Conservation (phyloP, 768 basidiomycete genomes). For the Agrocybe praecox region DNA sequence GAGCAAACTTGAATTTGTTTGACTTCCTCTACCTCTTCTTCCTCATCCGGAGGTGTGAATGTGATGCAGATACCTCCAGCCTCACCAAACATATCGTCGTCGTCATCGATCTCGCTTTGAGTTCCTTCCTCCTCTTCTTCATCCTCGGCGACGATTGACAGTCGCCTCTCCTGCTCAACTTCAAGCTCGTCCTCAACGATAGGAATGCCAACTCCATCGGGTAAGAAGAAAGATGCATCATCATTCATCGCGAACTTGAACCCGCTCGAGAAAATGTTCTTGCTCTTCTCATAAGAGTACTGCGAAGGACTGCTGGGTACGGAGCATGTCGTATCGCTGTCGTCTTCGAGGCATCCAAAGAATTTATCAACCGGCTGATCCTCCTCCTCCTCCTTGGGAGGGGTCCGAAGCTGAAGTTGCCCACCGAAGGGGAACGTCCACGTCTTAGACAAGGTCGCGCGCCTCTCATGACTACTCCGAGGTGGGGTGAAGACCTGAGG, state of each 20-base stretch:
- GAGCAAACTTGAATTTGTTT: slow-evolving; percentile 28
- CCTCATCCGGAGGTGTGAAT: slow-evolving; percentile 63
- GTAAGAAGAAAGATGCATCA: slow-evolving; percentile 50
- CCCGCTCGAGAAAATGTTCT: slow-evolving; percentile 58
- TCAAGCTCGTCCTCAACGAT: slow-evolving; percentile 54
- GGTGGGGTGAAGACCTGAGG: slow-evolving; percentile 27
- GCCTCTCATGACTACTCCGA: slow-evolving; percentile 28
- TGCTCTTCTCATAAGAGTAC: slow-evolving; percentile 57
- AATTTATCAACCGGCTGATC: slow-evolving; percentile 69
- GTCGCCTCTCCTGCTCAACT: slow-evolving; percentile 30
- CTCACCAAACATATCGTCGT: slow-evolving; percentile 58
- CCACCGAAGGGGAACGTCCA: slow-evolving; percentile 63
- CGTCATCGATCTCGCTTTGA: slow-evolving; percentile 29
- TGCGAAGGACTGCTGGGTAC: slow-evolving; percentile 46
- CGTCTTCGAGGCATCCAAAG: slow-evolving; percentile 71
- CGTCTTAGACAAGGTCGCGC: slow-evolving; percentile 59
- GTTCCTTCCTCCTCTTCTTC: slow-evolving; percentile 39
- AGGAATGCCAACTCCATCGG: slow-evolving; percentile 39
- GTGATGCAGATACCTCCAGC: slow-evolving; percentile 76
- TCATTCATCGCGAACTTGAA: slow-evolving; percentile 54
- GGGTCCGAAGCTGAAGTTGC: slow-evolving; percentile 18
- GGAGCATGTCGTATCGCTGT: slow-evolving; percentile 31
- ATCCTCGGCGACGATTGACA: slow-evolving; percentile 31
- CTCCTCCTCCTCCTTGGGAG: slow-evolving; percentile 26
- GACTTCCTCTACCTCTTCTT: slow-evolving; percentile 28